Evolutionary conservation across 1,284 basidiomycete species (phyloP).

Genomic region (Leccinum subspadiceum): DNA sequence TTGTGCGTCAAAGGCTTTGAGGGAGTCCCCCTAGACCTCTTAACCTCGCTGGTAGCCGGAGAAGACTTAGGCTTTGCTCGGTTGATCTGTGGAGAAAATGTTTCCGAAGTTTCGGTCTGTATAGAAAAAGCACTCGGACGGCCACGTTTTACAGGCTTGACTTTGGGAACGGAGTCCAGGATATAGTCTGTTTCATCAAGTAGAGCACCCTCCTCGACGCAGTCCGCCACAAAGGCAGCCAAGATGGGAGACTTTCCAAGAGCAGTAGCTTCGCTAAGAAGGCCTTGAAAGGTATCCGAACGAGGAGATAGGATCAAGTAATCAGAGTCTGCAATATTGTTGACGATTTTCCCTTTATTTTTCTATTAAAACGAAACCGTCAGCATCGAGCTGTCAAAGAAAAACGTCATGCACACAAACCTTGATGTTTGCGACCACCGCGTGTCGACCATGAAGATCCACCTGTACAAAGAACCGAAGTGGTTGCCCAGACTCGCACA

Average conservation of each 20-base stretch:
- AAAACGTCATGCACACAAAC: constrained; percentile 34
- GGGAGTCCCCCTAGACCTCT: constrained; percentile 5
- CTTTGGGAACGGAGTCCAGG: constrained; percentile 19
- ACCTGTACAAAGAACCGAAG: constrained; percentile 58
- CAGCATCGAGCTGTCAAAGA: background rate
- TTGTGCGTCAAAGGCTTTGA: constrained; percentile 5
- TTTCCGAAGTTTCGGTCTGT: constrained; percentile 11
- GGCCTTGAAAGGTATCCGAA: constrained; percentile 47
- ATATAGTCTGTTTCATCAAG: constrained; percentile 44
- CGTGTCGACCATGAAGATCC: constrained; percentile 47
- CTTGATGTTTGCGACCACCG: constrained; percentile 53
- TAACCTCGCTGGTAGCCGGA: background rate
- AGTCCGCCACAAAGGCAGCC: constrained; percentile 56
- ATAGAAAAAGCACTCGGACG: constrained; percentile 20
- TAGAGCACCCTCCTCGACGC: constrained; percentile 43
- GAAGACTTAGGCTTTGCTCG: constrained; percentile 8
- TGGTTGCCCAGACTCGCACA: constrained; percentile 33
- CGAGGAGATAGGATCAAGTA: constrained; percentile 54
- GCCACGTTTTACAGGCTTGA: constrained; percentile 21
- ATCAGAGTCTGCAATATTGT: constrained; percentile 51
- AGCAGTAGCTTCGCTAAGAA: constrained; percentile 40
- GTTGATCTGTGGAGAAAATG: constrained; percentile 3
- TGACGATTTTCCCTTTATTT: constrained; percentile 57
- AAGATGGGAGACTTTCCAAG: constrained; percentile 42
- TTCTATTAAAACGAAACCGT: constrained; percentile 40